Conservation (phyloP, 2,329 filamentous ascomycete genomes). For the Colletotrichum limetticola region DNA sequence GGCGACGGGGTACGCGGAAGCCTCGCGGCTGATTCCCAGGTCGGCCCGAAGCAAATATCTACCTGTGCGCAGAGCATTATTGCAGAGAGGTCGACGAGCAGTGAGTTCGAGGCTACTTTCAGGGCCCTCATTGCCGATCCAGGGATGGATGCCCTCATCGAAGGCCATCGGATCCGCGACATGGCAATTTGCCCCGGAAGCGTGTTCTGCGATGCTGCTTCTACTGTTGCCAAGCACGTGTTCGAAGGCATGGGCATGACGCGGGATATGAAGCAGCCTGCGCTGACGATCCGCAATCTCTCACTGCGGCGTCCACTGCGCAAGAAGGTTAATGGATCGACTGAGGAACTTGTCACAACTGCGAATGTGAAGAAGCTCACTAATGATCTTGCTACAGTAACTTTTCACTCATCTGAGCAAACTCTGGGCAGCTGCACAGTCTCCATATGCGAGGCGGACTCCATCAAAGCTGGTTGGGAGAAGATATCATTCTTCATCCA, state of each 20-base stretch:
- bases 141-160: background rate
- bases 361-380: background rate
- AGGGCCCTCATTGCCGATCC: background rate
- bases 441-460: background rate
- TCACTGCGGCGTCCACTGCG: background rate
- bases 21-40: background rate
- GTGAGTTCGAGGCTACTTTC: background rate
- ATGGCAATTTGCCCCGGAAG: background rate
- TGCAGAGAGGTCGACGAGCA: background rate
- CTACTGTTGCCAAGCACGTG: background rate
- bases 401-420: background rate
- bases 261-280: background rate
- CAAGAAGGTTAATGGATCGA: background rate
- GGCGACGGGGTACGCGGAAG: too few relatives aligned
- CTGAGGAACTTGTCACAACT: background rate
- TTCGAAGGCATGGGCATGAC: background rate
- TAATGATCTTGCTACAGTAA: background rate
- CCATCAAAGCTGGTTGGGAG: background rate
- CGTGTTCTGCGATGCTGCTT: constrained; percentile 6
- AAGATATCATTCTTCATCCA: background rate
- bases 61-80: constrained; percentile 4
- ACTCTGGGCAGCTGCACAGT: background rate
- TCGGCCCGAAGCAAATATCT: background rate
- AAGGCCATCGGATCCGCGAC: constrained; percentile 10
- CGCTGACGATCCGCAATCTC: background rate